Percentiles rank a stretch among this genome's conserved stretches.
Conservation (phyloP, 1,139 yeast genomes). For the Candida gigantensis region DNA sequence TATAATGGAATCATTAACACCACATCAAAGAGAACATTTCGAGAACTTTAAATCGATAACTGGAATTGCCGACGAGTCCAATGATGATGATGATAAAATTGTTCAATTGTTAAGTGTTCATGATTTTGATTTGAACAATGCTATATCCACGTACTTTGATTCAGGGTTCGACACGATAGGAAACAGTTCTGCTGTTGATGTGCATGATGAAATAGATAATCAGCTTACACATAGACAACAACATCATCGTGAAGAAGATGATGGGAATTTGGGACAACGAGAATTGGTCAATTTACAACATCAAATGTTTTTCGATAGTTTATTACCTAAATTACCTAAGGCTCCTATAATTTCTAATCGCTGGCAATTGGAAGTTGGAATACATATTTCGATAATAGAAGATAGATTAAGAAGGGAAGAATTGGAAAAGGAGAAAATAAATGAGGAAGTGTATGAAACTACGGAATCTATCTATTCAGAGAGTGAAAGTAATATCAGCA, state of each 20-base stretch:
- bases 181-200: slow-evolving; percentile 18
- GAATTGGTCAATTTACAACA: slow-evolving; percentile 30
- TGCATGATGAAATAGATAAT: slow-evolving; percentile 15
- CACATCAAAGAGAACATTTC: slow-evolving; percentile 18
- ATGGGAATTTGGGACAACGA: slow-evolving; percentile 7
- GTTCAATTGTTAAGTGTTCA: slow-evolving; percentile 40
- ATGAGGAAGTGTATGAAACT: slow-evolving; percentile 9
- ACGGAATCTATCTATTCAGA: slow-evolving; percentile 6
- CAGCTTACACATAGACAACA: slow-evolving; percentile 6
- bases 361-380: slow-evolving; percentile 50
- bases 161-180: slow-evolving; percentile 39
- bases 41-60: slow-evolving; percentile 49
- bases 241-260: slow-evolving; percentile 5
- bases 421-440: slow-evolving; percentile 6
- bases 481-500: too few relatives aligned
- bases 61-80: slow-evolving; percentile 25
- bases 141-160: slow-evolving; percentile 54
- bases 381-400: slow-evolving; percentile 37
- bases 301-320: slow-evolving; percentile 35
- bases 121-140: slow-evolving; percentile 51
- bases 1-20: slow-evolving; percentile 5
- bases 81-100: slow-evolving; percentile 34
- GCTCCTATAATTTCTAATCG: slow-evolving; percentile 43
- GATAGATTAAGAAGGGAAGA: slow-evolving; percentile 12
- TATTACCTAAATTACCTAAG: slow-evolving; percentile 43